Percentiles rank a stretch among this genome's conserved stretches.
Evolutionary conservation across 1,284 basidiomycete species (phyloP).

Genomic region (Leccinum solheimii): DNA sequence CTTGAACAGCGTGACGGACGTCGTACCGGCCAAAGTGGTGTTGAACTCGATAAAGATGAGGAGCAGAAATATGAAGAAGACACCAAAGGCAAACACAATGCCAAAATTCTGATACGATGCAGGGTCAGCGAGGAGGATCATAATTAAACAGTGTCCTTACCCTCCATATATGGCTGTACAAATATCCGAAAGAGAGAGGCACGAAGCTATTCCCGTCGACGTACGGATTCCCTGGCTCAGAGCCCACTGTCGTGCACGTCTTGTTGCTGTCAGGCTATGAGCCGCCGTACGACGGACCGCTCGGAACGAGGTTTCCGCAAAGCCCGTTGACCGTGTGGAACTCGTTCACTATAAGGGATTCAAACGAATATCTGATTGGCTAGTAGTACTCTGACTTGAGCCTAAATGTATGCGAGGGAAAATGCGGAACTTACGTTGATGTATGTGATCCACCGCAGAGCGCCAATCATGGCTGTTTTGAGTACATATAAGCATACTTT

Average conservation of each 20-base stretch:
- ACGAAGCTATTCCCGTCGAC: slow-evolving; percentile 39
- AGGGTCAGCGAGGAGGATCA: neutral
- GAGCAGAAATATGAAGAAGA: slow-evolving; percentile 48
- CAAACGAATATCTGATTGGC: slow-evolving; percentile 54
- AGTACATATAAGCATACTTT: slow-evolving; percentile 2
- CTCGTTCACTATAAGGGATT: slow-evolving; percentile 56
- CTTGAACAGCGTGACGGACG: slow-evolving; percentile 44
- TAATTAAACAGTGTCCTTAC: slow-evolving; percentile 32
- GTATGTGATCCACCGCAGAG: slow-evolving; percentile 63
- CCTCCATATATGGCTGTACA: slow-evolving; percentile 64
- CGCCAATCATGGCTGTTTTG: slow-evolving; percentile 55
- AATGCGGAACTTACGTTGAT: slow-evolving; percentile 49
- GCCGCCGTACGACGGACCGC: slow-evolving; percentile 52
- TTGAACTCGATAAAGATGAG: slow-evolving; percentile 55
- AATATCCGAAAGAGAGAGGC: slow-evolving; percentile 60
- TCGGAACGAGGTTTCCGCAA: slow-evolving; percentile 46
- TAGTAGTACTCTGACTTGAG: slow-evolving; percentile 18
- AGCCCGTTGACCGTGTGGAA: slow-evolving; percentile 47
- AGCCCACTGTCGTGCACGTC: slow-evolving; percentile 56
- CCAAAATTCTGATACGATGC: slow-evolving; percentile 48
- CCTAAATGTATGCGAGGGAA: neutral
- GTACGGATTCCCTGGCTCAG: slow-evolving; percentile 22
- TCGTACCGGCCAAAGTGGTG: slow-evolving; percentile 34
- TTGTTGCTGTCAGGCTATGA: slow-evolving; percentile 52
- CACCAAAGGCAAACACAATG: slow-evolving; percentile 53